phyloP scores from a whole-genome alignment of 345 rosid species.

The Rhizophora mangle region DNA sequence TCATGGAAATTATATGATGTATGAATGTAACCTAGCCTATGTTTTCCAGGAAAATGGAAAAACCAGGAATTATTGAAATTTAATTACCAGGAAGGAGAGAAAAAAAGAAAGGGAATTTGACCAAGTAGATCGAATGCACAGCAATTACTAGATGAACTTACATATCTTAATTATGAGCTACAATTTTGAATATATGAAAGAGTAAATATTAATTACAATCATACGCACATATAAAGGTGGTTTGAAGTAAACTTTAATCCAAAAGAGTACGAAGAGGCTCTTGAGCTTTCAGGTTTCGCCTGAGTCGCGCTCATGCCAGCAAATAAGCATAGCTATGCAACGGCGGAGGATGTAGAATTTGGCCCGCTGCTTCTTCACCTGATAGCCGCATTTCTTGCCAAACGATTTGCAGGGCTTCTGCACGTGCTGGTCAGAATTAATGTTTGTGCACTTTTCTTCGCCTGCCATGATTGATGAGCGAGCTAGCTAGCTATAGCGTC shows the following conservation, averaged over 20 bases:
- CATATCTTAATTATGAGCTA: too few species aligned
- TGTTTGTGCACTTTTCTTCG: conserved; percentile 11
- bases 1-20: too few species aligned
- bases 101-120: too few species aligned
- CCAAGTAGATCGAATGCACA: too few species aligned
- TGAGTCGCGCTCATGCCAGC: conserved; percentile 52
- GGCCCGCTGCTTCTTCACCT: conserved; percentile 71
- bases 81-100: too few species aligned
- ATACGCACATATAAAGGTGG: not conserved
- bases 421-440: conserved; percentile 11
- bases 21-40: too few species aligned
- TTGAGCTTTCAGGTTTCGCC: conserved; percentile 7
- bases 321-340: conserved; percentile 71
- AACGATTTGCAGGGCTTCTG: conserved; percentile 60
- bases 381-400: conserved; percentile 65
- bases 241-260: not conserved
- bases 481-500: not conserved
- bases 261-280: not conserved
- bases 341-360: conserved; percentile 80
- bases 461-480: conserved; percentile 21
- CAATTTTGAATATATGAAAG: not conserved
- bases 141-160: too few species aligned
- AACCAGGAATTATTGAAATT: too few species aligned
- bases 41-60: too few species aligned
- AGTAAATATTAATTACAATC: conserved; percentile 16